Percentiles rank a stretch among this genome's conserved stretches.
phyloP scores from a whole-genome alignment of 768 basidiomycete species.

The Lactarius trivialis region DNA sequence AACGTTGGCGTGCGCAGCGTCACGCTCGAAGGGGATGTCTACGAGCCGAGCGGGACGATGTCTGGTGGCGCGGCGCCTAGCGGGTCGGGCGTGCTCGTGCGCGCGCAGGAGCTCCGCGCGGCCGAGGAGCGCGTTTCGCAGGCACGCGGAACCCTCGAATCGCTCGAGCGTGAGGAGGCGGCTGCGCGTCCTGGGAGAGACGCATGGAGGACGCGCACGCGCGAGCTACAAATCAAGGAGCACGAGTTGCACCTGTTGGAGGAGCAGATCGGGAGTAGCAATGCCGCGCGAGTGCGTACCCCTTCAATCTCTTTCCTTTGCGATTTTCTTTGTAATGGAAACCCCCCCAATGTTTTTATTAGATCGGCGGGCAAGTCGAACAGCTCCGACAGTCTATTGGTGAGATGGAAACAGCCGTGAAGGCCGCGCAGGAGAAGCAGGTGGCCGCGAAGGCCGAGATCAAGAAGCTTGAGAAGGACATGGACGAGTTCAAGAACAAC shows the following conservation, averaged over 20 bases:
- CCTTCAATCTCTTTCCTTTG: not conserved
- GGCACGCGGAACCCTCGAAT: slow-evolving; percentile 41
- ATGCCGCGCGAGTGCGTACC: slow-evolving; percentile 70
- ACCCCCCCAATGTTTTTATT: not conserved
- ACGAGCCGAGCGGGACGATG: slow-evolving; percentile 92
- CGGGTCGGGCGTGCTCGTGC: slow-evolving; percentile 64
- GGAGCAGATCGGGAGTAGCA: slow-evolving; percentile 83
- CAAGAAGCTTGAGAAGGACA: slow-evolving; percentile 89
- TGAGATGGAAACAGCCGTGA: slow-evolving; percentile 50
- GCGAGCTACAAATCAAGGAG: slow-evolving; percentile 82
- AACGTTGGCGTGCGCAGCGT: slow-evolving; percentile 74
- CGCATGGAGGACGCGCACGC: slow-evolving; percentile 50
- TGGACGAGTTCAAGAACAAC: slow-evolving; percentile 98
- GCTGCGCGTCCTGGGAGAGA: slow-evolving; percentile 47
- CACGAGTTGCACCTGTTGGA: slow-evolving; percentile 80
- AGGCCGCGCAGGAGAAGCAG: slow-evolving; percentile 69
- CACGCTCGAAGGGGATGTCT: slow-evolving; percentile 91
- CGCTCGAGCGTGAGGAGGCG: slow-evolving; percentile 50
- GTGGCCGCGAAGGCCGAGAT: slow-evolving; percentile 67
- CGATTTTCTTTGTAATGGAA: not conserved
- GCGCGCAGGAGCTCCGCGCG: slow-evolving; percentile 75
- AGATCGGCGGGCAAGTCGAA: slow-evolving; percentile 82
- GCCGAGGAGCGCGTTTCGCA: slow-evolving; percentile 54
- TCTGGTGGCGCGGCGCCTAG: slow-evolving; percentile 86
- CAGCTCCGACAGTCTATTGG: slow-evolving; percentile 56